Conservation (phyloP, 768 basidiomycete genomes). For the Collybia nuda region DNA sequence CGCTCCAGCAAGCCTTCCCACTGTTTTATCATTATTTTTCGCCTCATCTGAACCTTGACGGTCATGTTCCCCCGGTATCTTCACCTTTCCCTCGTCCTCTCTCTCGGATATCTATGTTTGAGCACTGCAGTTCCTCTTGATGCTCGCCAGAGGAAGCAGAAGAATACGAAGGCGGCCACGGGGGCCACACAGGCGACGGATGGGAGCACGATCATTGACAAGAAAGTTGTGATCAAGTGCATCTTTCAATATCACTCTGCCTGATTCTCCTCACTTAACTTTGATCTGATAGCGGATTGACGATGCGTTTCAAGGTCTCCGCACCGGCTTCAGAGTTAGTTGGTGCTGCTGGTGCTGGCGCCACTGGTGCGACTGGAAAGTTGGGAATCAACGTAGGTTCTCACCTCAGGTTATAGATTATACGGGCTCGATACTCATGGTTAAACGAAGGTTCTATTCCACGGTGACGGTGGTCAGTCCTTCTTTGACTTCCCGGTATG, state of each 20-base stretch:
- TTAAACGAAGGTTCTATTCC: conserved; percentile 18
- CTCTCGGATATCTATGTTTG: not conserved
- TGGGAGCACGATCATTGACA: conserved; percentile 24
- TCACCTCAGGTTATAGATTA: not conserved
- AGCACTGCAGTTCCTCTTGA: conserved; percentile 7
- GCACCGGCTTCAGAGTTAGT: conserved; percentile 22
- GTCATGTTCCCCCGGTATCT: not conserved
- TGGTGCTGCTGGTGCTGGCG: conserved; percentile 6
- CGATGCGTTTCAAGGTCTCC: conserved; percentile 26
- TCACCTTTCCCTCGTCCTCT: conserved; percentile 1
- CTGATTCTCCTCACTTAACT: not conserved
- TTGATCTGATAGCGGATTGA: conserved; percentile 16
- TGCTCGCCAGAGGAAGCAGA: conserved; percentile 3
- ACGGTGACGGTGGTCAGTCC: conserved; percentile 21
- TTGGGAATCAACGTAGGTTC: conserved; percentile 21
- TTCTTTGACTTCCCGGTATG: conserved; percentile 21
- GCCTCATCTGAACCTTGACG: conserved; percentile 3
- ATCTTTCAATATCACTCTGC: not conserved
- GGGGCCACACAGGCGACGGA: conserved; percentile 19
- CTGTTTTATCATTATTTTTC: not conserved
- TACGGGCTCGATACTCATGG: not conserved
- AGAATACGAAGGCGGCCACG: conserved; percentile 9
- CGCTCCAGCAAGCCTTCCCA: conserved; percentile 1
- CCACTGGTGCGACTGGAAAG: conserved; percentile 10
- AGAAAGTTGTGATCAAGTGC: conserved; percentile 24